phyloP scores from a whole-genome alignment of 2,329 filamentous ascomycete species.

The Sclerotinia borealis region DNA sequence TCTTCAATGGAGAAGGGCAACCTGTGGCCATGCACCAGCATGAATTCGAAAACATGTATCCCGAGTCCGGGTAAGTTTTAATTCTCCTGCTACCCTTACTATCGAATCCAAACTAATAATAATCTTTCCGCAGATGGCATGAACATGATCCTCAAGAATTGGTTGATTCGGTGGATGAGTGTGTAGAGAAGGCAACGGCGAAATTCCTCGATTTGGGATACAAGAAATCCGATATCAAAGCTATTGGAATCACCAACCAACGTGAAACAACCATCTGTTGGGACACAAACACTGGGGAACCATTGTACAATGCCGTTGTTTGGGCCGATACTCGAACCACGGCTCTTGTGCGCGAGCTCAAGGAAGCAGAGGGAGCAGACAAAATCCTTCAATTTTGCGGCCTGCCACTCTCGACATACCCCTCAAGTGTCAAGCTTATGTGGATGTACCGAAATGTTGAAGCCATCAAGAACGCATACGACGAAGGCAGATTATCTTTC shows the following conservation, averaged over 20 bases:
- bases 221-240: constrained; percentile 60
- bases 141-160: constrained; percentile 77
- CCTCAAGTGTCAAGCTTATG: constrained; percentile 69
- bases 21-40: constrained; percentile 79
- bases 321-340: constrained; percentile 80
- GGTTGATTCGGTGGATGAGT: constrained; percentile 63
- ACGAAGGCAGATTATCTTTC: constrained; percentile 65
- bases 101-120: constrained; percentile 12
- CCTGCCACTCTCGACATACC: constrained; percentile 75
- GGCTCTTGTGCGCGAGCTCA: constrained; percentile 66
- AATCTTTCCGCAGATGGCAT: constrained; percentile 58
- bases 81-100: background rate
- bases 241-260: constrained; percentile 59
- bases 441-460: constrained; percentile 69
- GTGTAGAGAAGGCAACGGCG: constrained; percentile 68
- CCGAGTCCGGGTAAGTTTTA: constrained; percentile 68
- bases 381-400: constrained; percentile 64
- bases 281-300: constrained; percentile 70
- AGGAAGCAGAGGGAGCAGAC: constrained; percentile 58
- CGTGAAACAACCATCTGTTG: constrained; percentile 76
- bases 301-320: constrained; percentile 74
- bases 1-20: constrained; percentile 75
- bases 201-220: constrained; percentile 64
- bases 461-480: constrained; percentile 63
- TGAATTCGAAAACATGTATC: constrained; percentile 80